Percentiles rank a stretch among this genome's conserved stretches.
Evolutionary conservation across 2,329 filamentous ascomycete genomes (phyloP).

Genomic region (Xylariaceae sp.): DNA sequence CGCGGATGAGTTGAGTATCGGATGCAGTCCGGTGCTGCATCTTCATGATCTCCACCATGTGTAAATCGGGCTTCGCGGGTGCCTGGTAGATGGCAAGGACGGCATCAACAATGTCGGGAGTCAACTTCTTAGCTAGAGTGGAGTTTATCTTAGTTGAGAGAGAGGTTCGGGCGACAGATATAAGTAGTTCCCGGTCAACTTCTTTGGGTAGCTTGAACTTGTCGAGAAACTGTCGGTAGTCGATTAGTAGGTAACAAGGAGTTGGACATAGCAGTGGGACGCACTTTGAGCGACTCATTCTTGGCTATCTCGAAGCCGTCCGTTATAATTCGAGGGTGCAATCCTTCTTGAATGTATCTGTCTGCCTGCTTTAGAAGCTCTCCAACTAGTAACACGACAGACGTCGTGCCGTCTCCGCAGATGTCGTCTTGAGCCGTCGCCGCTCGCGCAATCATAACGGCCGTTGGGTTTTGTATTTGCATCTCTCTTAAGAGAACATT

Average conservation of each 20-base stretch:
- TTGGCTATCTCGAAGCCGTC: slow-evolving; percentile 98
- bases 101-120: slow-evolving; percentile 91
- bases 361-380: slow-evolving; percentile 98
- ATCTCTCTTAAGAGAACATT: slow-evolving; percentile 76
- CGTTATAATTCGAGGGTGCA: slow-evolving; percentile 93
- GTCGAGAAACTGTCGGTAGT: slow-evolving; percentile 72
- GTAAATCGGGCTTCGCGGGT: slow-evolving; percentile 87
- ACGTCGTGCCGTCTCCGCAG: slow-evolving; percentile 95
- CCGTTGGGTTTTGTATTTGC: slow-evolving; percentile 98
- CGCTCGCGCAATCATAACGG: slow-evolving; percentile 76
- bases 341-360: slow-evolving; percentile 91
- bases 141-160: slow-evolving; percentile 93
- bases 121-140: slow-evolving; percentile 83
- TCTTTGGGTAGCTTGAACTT: slow-evolving; percentile 84
- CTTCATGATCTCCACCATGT: slow-evolving; percentile 99
- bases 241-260: background rate
- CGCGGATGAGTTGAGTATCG: slow-evolving; percentile 92
- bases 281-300: slow-evolving; percentile 80
- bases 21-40: slow-evolving; percentile 98
- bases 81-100: slow-evolving; percentile 91
- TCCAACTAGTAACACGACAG: slow-evolving; percentile 89
- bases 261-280: background rate
- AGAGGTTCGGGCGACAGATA: slow-evolving; percentile 90
- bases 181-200: slow-evolving; percentile 87
- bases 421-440: slow-evolving; percentile 98